phyloP scores from a whole-genome alignment of 768 basidiomycete species.

The Tulasnella calospora region DNA sequence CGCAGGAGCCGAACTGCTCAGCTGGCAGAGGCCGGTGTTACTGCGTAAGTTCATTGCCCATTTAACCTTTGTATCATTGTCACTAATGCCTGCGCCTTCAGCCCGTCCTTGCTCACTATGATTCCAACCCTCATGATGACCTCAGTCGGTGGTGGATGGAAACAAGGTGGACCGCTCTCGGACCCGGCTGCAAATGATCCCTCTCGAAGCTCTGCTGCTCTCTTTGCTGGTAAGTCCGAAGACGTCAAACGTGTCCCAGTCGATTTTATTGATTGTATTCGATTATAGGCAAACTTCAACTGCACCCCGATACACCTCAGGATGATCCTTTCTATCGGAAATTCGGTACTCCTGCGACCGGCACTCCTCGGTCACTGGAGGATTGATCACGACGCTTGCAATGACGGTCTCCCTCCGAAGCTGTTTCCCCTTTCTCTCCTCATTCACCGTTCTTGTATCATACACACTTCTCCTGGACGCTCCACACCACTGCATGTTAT shows the following conservation, averaged over 20 bases:
- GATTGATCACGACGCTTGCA: not conserved
- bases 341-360: conserved; percentile 20
- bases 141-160: conserved; percentile 65
- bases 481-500: conserved; percentile 1
- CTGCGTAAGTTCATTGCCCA: conserved; percentile 33
- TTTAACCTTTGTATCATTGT: conserved; percentile 25
- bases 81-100: conserved; percentile 33
- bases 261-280: not conserved
- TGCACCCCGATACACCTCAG: conserved; percentile 77
- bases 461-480: not conserved
- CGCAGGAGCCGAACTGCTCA: conserved; percentile 64
- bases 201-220: conserved; percentile 71
- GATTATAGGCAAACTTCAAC: conserved; percentile 61
- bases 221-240: conserved; percentile 52
- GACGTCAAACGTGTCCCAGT: not conserved
- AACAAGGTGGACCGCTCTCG: conserved; percentile 52
- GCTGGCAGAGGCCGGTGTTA: conserved; percentile 45
- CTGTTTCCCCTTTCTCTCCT: not conserved
- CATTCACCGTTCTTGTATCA: not conserved
- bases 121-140: conserved; percentile 68
- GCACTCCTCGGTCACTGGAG: not conserved
- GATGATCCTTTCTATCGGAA: conserved; percentile 48
- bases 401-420: not conserved
- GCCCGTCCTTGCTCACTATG: conserved; percentile 70
- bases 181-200: conserved; percentile 75